Evolutionary conservation across 176 grass and related monocot species (phyloP), one percentile per base, ranked within the genome.

Genomic region (Chrysopogon serrulatus): DNA sequence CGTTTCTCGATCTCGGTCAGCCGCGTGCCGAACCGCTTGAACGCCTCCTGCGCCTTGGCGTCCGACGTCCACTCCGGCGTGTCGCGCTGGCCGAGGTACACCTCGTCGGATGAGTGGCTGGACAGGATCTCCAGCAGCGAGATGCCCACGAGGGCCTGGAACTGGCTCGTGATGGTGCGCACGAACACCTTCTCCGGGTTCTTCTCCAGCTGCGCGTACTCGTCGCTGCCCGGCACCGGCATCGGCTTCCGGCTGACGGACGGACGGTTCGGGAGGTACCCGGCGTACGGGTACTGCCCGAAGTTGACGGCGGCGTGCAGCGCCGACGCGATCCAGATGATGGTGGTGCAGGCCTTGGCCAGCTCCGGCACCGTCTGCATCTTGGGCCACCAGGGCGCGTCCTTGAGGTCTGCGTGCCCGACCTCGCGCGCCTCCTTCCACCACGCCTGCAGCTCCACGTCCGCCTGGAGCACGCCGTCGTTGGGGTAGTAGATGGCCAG

Each of bases 221-320:
- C 78, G 18, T 53, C 3, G 4, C 56, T 74, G 8, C 81, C 83
- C 11, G 79, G 87, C 66, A 44, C 87, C 19, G 84, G 87, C 87
- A 93, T 93, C 10, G 75, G 74, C 3, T 44, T 43, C 12, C 87
- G 80, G 68, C 91, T 92, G 5, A 87, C 68, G 5, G 91, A 90
- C 6, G 87, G 84, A 2, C 80, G 60, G 91, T 87, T 92, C 1
- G 87, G 87, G 41, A 68, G 87, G 87, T 92, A 90, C 7, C 87
- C 88, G 0, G 65, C 71, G 70, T 90, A 93, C 8, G 91, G 88
- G 76, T 83, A 98, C 91, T 95, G 96, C 4, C 96, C 96, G 57
- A 98, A 98, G 86, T 98, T 98, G 48, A 98, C 91, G 54, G 96
- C 69, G 0, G 96, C 96, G 83, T 98, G 96, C 32, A 98, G 88